phyloP scores from a whole-genome alignment of 345 rosid species.

The Chamaenerion angustifolium region DNA sequence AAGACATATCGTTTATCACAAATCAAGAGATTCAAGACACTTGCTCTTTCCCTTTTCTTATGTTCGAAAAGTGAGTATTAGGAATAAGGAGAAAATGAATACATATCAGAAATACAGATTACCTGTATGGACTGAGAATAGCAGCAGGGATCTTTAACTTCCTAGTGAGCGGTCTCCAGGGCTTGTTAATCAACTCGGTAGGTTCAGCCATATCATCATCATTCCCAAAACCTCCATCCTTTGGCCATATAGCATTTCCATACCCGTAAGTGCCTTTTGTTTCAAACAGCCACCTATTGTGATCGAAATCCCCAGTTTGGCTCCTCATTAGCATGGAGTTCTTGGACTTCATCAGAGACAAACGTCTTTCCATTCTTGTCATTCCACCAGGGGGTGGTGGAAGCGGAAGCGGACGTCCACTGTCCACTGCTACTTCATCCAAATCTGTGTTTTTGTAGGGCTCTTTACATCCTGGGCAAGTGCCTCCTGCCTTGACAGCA shows the following conservation, averaged over 20 bases:
- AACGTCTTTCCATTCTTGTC: conserved; percentile 82
- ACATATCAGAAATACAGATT: conserved; percentile 2
- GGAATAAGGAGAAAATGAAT: not conserved
- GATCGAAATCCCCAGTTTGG: conserved; percentile 93
- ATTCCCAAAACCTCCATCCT: conserved; percentile 64
- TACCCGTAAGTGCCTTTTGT: conserved; percentile 85
- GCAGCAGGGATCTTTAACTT: conserved; percentile 91
- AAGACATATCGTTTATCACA: not conserved
- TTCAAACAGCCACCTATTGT: conserved; percentile 84
- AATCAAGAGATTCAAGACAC: conserved; percentile 2
- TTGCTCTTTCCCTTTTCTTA: not conserved
- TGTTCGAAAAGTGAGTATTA: not conserved
- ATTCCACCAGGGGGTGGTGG: conserved; percentile 32
- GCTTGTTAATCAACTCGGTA: conserved; percentile 65
- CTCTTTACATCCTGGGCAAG: conserved; percentile 89
- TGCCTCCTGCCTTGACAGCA: conserved; percentile 70
- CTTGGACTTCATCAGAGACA: conserved; percentile 85
- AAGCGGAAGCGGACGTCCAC: conserved; percentile 49
- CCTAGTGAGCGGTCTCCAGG: conserved; percentile 94
- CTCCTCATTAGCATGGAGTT: conserved; percentile 77
- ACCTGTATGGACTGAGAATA: conserved; percentile 92
- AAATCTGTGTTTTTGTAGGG: conserved; percentile 71
- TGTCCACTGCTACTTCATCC: conserved; percentile 40
- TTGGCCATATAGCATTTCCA: conserved; percentile 95
- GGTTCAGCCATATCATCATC: conserved; percentile 53